phyloP scores from a whole-genome alignment of 2,329 filamentous ascomycete species.

The Aspergillus ochraceoroseus region DNA sequence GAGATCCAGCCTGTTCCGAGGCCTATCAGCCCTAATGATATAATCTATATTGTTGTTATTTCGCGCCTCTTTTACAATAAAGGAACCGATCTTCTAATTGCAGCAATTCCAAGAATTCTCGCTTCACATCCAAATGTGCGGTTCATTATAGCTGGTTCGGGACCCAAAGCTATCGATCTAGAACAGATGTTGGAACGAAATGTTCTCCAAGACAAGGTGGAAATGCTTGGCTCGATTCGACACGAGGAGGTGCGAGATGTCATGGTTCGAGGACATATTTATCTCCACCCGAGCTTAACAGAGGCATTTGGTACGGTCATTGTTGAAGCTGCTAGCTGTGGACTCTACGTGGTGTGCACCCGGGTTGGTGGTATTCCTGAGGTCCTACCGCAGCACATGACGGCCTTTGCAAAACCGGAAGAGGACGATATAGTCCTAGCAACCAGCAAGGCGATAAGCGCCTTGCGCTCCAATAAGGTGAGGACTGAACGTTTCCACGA shows the following conservation, averaged over 20 bases:
- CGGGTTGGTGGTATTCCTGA: slow-evolving; percentile 96
- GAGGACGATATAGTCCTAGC: slow-evolving; percentile 90
- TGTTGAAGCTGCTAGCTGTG: slow-evolving; percentile 92
- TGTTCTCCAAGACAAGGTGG: slow-evolving; percentile 86
- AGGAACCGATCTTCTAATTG: slow-evolving; percentile 93
- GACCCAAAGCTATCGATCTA: slow-evolving; percentile 93
- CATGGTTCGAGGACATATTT: slow-evolving; percentile 95
- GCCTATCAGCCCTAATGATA: slow-evolving; percentile 73
- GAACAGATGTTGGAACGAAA: slow-evolving; percentile 98
- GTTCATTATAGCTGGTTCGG: slow-evolving; percentile 93
- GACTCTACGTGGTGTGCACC: slow-evolving; percentile 92
- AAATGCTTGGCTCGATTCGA: slow-evolving; percentile 83
- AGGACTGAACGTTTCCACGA: slow-evolving; percentile 93
- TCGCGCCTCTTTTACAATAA: slow-evolving; percentile 98
- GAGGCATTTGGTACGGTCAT: slow-evolving; percentile 98
- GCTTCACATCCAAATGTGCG: slow-evolving; percentile 85
- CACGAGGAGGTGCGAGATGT: slow-evolving; percentile 97
- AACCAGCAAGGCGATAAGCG: slow-evolving; percentile 81
- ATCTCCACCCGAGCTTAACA: slow-evolving; percentile 88
- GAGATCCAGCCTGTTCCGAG: slow-evolving; percentile 54
- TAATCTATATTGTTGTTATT: slow-evolving; percentile 93
- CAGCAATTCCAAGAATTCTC: slow-evolving; percentile 87
- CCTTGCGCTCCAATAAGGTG: slow-evolving; percentile 77
- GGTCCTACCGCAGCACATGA: slow-evolving; percentile 94
- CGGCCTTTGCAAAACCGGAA: slow-evolving; percentile 91